Percentiles rank a stretch among this genome's conserved stretches.
These are phyloP conservation scores for Cryoendolithus antarcticus DNA, from an alignment of 2,329 filamentous ascomycete species.

Conservation along the genomic window DNA sequence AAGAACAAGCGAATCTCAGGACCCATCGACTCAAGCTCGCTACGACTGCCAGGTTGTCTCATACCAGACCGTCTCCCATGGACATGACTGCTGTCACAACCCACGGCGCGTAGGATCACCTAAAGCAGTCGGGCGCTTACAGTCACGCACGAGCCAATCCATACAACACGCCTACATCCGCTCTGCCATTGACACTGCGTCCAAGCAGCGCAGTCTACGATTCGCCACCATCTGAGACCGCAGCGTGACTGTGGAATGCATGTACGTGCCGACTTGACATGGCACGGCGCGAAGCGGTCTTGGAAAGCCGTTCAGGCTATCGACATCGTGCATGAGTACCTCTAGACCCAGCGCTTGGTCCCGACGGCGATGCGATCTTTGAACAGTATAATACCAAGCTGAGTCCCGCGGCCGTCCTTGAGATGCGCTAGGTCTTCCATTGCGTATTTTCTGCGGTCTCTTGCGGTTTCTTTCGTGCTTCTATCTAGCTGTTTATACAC, in stretches of 20 bases:
- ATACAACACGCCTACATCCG: too few species aligned
- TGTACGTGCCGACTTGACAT: constrained; percentile 5
- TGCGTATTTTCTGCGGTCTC: constrained; percentile 3
- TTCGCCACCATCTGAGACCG: constrained; percentile 11
- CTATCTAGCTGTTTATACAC: neutral
- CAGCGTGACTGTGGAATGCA: constrained; percentile 4
- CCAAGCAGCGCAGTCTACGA: constrained; percentile 15
- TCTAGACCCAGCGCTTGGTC: constrained; percentile 3
- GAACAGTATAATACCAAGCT: neutral
- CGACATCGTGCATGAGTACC: constrained; percentile 6
- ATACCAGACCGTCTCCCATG: too few species aligned
- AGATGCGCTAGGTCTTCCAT: constrained; percentile 8
- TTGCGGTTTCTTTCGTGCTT: constrained; percentile 1
- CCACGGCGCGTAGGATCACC: too few species aligned
- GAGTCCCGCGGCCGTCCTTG: constrained; percentile 5
- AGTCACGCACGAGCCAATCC: too few species aligned
- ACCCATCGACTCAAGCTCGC: too few species aligned
- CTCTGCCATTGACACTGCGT: neutral
- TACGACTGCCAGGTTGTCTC: too few species aligned
- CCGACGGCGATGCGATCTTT: neutral
- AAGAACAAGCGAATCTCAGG: too few species aligned
- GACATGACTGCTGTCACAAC: too few species aligned
- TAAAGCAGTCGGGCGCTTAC: too few species aligned
- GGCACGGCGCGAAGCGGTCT: constrained; percentile 10
- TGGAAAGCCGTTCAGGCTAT: constrained; percentile 7